Percentiles rank a stretch among this genome's conserved stretches.
phyloP scores from a whole-genome alignment of 495 filamentous ascomycete genomes.

The Penicillium lagena region DNA sequence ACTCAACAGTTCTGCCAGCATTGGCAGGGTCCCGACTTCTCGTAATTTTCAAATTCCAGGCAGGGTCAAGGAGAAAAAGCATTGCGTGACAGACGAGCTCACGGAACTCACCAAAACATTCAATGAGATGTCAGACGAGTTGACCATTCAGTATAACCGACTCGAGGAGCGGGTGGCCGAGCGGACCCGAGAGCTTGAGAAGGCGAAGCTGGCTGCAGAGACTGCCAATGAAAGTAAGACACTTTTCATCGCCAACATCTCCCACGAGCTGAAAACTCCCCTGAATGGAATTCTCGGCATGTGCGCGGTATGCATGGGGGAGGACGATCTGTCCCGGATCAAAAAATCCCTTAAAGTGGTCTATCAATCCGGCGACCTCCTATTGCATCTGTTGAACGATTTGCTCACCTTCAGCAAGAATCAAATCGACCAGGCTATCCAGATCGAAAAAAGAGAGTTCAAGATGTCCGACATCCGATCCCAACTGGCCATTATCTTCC shows the following conservation, averaged over 20 bases:
- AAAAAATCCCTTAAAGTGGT: slow-evolving; percentile 78
- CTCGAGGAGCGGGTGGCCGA: slow-evolving; percentile 79
- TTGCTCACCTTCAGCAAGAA: slow-evolving; percentile 90
- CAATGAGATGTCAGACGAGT: slow-evolving; percentile 90
- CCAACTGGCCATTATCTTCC: slow-evolving; percentile 79
- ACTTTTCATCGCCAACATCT: slow-evolving; percentile 92
- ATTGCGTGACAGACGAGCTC: slow-evolving; percentile 76
- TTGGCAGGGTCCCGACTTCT: background rate
- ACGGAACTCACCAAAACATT: slow-evolving; percentile 83
- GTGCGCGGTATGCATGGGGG: slow-evolving; percentile 86
- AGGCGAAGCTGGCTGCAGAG: slow-evolving; percentile 85
- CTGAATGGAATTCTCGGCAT: slow-evolving; percentile 91
- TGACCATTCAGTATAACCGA: slow-evolving; percentile 75
- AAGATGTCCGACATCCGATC: slow-evolving; percentile 69
- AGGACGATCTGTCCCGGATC: slow-evolving; percentile 68
- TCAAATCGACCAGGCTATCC: slow-evolving; percentile 75
- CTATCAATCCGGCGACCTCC: slow-evolving; percentile 83
- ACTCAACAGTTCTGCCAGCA: slow-evolving; percentile 6
- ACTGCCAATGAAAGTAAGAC: slow-evolving; percentile 93
- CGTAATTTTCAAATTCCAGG: slow-evolving; percentile 70
- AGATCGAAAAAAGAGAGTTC: slow-evolving; percentile 80
- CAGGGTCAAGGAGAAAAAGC: slow-evolving; percentile 69
- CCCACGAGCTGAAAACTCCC: slow-evolving; percentile 88
- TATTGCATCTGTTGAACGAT: slow-evolving; percentile 86
- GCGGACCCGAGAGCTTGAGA: slow-evolving; percentile 76